Percentiles rank a stretch among this genome's conserved stretches.
These are phyloP conservation scores for Rhizopogon rudus DNA, from an alignment of 768 basidiomycete genomes.

Conservation along the genomic window DNA sequence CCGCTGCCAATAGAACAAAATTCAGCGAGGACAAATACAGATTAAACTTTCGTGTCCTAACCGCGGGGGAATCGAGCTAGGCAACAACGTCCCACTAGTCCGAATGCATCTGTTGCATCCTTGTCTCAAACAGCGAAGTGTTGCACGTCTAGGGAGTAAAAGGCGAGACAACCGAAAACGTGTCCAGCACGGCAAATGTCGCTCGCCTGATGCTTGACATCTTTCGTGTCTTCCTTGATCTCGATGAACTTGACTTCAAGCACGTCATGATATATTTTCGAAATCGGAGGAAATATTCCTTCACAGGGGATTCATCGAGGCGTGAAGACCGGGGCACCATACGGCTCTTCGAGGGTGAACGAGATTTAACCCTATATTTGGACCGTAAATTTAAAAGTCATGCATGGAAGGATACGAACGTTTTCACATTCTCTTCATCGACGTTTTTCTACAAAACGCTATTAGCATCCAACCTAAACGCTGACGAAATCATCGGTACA, in stretches of 20 bases:
- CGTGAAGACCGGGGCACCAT: conserved; percentile 62
- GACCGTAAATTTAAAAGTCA: neutral
- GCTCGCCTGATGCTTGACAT: conserved; percentile 77
- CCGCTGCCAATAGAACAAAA: too few species aligned
- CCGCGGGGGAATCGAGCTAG: conserved; percentile 85
- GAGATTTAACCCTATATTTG: conserved; percentile 48
- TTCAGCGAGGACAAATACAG: neutral
- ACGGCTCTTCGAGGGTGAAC: conserved; percentile 69
- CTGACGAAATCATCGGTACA: conserved; percentile 36
- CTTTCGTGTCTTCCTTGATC: conserved; percentile 47
- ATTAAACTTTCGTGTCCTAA: conserved; percentile 24
- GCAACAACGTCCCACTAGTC: conserved; percentile 81
- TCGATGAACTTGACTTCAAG: conserved; percentile 67
- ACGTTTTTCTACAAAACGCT: conserved; percentile 57
- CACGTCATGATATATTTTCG: conserved; percentile 79
- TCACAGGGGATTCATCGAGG: conserved; percentile 71
- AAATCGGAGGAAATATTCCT: conserved; percentile 87
- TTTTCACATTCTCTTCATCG: conserved; percentile 76
- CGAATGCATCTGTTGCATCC: conserved; percentile 61
- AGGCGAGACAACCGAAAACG: neutral
- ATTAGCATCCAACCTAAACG: neutral
- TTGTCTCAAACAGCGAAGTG: conserved; percentile 84
- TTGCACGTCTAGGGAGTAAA: conserved; percentile 56
- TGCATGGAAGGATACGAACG: neutral
- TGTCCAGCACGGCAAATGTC: neutral